Evolutionary conservation across 352 stramenopile genomes (phyloP).

Genomic region (Phytophthora multivora): DNA sequence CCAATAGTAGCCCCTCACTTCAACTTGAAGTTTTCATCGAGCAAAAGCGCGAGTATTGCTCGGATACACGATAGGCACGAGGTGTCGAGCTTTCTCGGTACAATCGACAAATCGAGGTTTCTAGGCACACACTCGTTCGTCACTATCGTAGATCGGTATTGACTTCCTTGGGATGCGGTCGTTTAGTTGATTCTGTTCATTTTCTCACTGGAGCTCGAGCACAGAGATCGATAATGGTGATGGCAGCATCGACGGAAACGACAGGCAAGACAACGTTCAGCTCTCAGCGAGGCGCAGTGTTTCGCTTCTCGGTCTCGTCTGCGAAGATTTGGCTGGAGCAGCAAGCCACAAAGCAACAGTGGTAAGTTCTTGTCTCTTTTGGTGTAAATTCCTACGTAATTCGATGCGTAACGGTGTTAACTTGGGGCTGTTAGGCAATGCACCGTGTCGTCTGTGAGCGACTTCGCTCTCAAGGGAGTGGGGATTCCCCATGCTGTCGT

Average conservation of each 20-base stretch:
- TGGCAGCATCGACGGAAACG: constrained; percentile 10
- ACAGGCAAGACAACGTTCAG: constrained; percentile 23
- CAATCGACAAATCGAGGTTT: not conserved
- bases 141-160: constrained; percentile 7
- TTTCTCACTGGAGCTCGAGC: constrained; percentile 1
- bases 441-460: constrained; percentile 26
- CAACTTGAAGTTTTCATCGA: not conserved
- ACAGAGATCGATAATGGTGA: not conserved
- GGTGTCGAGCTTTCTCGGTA: not conserved
- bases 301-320: constrained; percentile 20
- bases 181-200: too few relatives aligned
- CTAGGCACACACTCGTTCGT: constrained; percentile 2
- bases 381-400: too few relatives aligned
- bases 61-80: too few relatives aligned
- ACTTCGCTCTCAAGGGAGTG: constrained; percentile 33
- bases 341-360: constrained; percentile 26
- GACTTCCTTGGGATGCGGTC: constrained; percentile 10
- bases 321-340: constrained; percentile 27
- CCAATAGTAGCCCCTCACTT: not conserved
- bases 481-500: constrained; percentile 32
- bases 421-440: constrained; percentile 23
- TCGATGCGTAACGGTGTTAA: not conserved
- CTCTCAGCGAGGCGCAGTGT: constrained; percentile 19
- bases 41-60: too few relatives aligned
- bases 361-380: not conserved